Conservation (phyloP, 1,139 yeast genomes). For the Sporopachydermia cereana region DNA sequence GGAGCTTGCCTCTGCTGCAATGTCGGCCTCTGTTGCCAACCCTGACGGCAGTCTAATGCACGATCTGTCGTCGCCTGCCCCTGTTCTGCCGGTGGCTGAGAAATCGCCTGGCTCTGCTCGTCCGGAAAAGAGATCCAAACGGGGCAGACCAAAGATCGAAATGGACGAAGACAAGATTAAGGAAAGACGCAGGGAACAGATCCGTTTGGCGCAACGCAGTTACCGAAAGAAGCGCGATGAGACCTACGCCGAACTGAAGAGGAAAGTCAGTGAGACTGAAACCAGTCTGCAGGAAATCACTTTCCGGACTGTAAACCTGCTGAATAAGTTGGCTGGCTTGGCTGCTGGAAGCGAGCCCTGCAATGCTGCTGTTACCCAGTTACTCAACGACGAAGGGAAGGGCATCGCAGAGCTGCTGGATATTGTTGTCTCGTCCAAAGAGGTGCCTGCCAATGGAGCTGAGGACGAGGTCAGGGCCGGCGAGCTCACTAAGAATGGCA, state of each 20-base stretch:
- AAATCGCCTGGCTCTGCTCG: not conserved
- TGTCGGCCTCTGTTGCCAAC: slow-evolving; percentile 1
- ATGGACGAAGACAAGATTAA: slow-evolving; percentile 6
- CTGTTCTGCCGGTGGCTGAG: not conserved
- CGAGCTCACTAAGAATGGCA: slow-evolving; percentile 1
- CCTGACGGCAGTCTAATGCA: slow-evolving; percentile 2
- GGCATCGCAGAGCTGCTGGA: slow-evolving; percentile 1
- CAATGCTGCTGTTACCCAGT: slow-evolving; percentile 1
- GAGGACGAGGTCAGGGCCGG: not conserved
- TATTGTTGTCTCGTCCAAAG: not conserved
- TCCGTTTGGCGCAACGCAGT: slow-evolving; percentile 5
- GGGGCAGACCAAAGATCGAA: slow-evolving; percentile 5
- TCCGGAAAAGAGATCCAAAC: slow-evolving; percentile 1
- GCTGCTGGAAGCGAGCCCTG: not conserved
- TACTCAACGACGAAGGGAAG: slow-evolving; percentile 1
- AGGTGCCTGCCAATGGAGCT: not conserved
- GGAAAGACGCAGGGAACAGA: slow-evolving; percentile 3
- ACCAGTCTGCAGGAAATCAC: slow-evolving; percentile 1
- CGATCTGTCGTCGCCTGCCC: slow-evolving; percentile 1
- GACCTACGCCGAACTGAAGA: slow-evolving; percentile 1
- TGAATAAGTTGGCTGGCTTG: slow-evolving; percentile 3
- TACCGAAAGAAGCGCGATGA: slow-evolving; percentile 1
- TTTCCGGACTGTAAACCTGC: not conserved
- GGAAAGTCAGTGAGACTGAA: not conserved
- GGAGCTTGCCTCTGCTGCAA: slow-evolving; percentile 3